A percentile compares a stretch with the other conserved stretches of the same genome.
Evolutionary conservation across 768 basidiomycete species (phyloP).

Genomic region (Leccinum aurantiacum): DNA sequence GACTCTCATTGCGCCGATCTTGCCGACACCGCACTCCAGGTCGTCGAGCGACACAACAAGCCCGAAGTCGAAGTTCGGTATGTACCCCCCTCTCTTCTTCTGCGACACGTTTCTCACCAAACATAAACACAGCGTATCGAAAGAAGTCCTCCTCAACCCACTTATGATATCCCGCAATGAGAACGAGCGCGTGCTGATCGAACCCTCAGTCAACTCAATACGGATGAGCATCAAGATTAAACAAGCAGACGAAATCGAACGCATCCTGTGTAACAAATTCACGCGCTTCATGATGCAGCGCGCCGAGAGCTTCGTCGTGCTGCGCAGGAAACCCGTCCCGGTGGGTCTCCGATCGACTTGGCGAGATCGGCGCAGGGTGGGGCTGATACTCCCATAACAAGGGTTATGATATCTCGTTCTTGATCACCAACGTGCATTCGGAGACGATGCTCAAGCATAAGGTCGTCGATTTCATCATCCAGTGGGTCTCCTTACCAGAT

Average conservation of each 20-base stretch:
- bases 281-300: conserved; percentile 99
- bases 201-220: conserved; percentile 96
- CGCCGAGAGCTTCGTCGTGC: conserved; percentile 95
- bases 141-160: conserved; percentile 92
- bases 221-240: conserved; percentile 98
- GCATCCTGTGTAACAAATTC: conserved; percentile 96
- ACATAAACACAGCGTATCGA: conserved; percentile 64
- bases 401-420: conserved; percentile 98
- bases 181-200: conserved; percentile 95
- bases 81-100: conserved; percentile 19
- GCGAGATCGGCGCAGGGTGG: conserved; percentile 13
- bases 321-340: conserved; percentile 90
- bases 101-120: conserved; percentile 3
- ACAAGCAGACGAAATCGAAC: conserved; percentile 98
- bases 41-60: conserved; percentile 96
- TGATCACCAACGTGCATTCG: conserved; percentile 95
- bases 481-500: conserved; percentile 51
- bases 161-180: conserved; percentile 95
- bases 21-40: conserved; percentile 42
- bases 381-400: conserved; percentile 32
- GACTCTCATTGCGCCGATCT: conserved; percentile 1
- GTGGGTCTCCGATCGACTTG: conserved; percentile 43
- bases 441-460: conserved; percentile 99
- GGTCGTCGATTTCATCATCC: conserved; percentile 99
- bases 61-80: conserved; percentile 92